Conservation (phyloP, 2,329 filamentous ascomycete species). For the Cadophora luteo-olivacea region DNA sequence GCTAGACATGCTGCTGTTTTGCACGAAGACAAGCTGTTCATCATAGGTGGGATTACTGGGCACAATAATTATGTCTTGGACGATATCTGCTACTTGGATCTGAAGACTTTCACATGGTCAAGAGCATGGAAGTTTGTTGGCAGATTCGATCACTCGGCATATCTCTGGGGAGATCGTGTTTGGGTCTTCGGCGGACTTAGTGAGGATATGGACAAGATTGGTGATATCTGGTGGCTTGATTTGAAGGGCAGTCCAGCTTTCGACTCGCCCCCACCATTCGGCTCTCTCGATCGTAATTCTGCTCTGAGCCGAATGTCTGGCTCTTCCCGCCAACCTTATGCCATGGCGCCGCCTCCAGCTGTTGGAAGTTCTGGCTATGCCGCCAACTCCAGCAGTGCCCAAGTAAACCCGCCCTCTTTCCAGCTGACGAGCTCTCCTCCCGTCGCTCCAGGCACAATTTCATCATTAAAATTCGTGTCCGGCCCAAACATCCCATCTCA, state of each 20-base stretch:
- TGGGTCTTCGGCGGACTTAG: constrained; percentile 97
- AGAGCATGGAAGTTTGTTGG: constrained; percentile 94
- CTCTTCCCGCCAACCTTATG: constrained; percentile 60
- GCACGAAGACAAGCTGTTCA: constrained; percentile 95
- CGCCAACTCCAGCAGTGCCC: constrained; percentile 70
- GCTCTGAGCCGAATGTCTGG: constrained; percentile 46
- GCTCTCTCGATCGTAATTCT: constrained; percentile 52
- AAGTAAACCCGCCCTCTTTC: constrained; percentile 70
- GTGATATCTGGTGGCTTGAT: constrained; percentile 97
- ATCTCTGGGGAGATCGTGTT: constrained; percentile 88
- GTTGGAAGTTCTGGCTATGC: constrained; percentile 69
- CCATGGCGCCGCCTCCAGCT: constrained; percentile 55
- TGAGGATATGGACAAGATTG: constrained; percentile 95
- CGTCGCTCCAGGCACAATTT: constrained; percentile 86
- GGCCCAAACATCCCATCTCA: constrained; percentile 87
- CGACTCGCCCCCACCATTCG: constrained; percentile 69
- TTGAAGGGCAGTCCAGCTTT: constrained; percentile 90
- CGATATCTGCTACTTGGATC: constrained; percentile 94
- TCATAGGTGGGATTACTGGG: constrained; percentile 94
- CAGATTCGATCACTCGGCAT: constrained; percentile 93
- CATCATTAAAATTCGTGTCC: constrained; percentile 86
- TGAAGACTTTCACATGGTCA: constrained; percentile 98
- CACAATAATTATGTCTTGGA: constrained; percentile 92
- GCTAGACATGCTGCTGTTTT: constrained; percentile 91
- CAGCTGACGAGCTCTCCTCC: constrained; percentile 78